phyloP scores from a whole-genome alignment of 1,284 basidiomycete species.

The Boletellus deceptivus region DNA sequence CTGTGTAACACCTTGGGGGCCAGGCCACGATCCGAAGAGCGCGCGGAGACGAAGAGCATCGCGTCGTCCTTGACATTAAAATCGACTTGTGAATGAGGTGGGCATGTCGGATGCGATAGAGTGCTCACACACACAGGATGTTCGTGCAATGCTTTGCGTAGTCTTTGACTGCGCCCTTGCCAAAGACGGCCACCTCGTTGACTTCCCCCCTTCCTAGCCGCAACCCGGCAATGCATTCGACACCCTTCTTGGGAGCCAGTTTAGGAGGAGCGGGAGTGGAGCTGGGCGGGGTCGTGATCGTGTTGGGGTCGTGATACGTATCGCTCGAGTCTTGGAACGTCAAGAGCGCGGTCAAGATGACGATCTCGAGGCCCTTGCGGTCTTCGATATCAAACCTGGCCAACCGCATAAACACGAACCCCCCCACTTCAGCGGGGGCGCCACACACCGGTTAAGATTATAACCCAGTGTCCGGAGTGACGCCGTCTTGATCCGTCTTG shows the following conservation, averaged over 20 bases:
- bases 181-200: slow-evolving; percentile 71
- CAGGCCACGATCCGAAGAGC: slow-evolving; percentile 59
- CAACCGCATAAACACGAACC: background rate
- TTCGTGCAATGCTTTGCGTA: slow-evolving; percentile 68
- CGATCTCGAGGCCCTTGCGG: slow-evolving; percentile 79
- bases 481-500: slow-evolving; percentile 60
- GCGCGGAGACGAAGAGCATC: slow-evolving; percentile 74
- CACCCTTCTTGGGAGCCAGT: slow-evolving; percentile 59
- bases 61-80: slow-evolving; percentile 57
- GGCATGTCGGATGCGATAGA: background rate
- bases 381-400: slow-evolving; percentile 77
- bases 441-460: slow-evolving; percentile 68
- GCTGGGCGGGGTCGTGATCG: slow-evolving; percentile 8
- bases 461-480: slow-evolving; percentile 84
- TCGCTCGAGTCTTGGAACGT: slow-evolving; percentile 76
- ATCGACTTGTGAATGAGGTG: background rate
- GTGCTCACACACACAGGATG: slow-evolving; percentile 63
- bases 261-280: slow-evolving; percentile 45
- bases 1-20: slow-evolving; percentile 76
- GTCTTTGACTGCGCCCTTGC: slow-evolving; percentile 61
- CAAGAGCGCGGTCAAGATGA: slow-evolving; percentile 70
- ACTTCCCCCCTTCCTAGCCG: slow-evolving; percentile 62
- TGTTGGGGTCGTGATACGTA: slow-evolving; percentile 40
- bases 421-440: background rate
- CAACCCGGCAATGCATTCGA: slow-evolving; percentile 65